A percentile compares a stretch with the other conserved stretches of the same genome.
Conservation (phyloP, 1,139 yeast species). For the Candida smagusa region DNA sequence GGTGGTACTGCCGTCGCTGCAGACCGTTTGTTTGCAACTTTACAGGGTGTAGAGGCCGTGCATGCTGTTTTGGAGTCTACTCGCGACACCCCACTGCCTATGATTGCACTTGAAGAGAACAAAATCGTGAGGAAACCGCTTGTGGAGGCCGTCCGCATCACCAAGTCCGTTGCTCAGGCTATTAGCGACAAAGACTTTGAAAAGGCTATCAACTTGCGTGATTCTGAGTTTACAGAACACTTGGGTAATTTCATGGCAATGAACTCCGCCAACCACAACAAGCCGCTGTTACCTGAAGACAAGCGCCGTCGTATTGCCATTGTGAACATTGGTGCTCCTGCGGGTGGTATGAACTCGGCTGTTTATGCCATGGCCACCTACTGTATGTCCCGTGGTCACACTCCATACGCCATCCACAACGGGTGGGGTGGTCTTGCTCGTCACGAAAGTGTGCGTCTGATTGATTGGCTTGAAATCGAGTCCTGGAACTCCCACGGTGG, state of each 20-base stretch:
- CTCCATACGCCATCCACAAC: constrained; percentile 80
- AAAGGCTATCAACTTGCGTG: constrained; percentile 82
- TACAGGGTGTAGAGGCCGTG: constrained; percentile 97
- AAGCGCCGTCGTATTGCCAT: constrained; percentile 72
- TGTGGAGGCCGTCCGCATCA: constrained; percentile 83
- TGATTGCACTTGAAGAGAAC: constrained; percentile 88
- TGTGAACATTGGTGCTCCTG: constrained; percentile 93
- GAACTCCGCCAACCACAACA: constrained; percentile 64
- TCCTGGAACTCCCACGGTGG: constrained; percentile 94
- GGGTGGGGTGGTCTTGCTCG: constrained; percentile 90
- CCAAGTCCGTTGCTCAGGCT: constrained; percentile 84
- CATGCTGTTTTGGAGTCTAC: constrained; percentile 85
- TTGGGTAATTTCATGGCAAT: constrained; percentile 69
- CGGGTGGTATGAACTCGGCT: constrained; percentile 94
- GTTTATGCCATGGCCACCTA: constrained; percentile 88
- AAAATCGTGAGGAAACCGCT: constrained; percentile 80
- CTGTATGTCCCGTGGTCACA: constrained; percentile 88
- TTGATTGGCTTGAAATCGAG: constrained; percentile 83
- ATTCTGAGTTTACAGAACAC: constrained; percentile 81
- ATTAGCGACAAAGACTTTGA: constrained; percentile 77
- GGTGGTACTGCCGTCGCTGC: constrained; percentile 97
- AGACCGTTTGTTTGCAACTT: constrained; percentile 85
- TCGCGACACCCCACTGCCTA: constrained; percentile 91
- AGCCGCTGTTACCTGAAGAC: constrained; percentile 48
- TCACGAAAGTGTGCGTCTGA: constrained; percentile 70